Evolutionary conservation across 257 asterid species (phyloP), one percentile per base, ranked within the genome.

Genomic region (Solanum virginianum): DNA sequence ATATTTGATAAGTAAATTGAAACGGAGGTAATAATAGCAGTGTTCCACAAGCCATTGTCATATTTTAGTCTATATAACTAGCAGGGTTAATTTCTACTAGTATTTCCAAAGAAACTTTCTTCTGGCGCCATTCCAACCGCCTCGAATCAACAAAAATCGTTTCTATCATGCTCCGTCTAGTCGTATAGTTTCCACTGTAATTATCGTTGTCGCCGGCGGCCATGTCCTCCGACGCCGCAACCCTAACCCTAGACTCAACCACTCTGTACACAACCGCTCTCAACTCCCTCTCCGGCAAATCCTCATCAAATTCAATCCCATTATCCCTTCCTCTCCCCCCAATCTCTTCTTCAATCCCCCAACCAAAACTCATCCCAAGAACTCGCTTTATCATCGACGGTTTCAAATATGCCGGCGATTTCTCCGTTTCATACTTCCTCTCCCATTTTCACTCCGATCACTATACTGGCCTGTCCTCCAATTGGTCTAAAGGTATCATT

Each of bases 401-500:
- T 47, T 93, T 94, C 91, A 92, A 88, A 88, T 83, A 91, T 85
- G 92, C 95, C 29, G 90, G 90, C 86, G 88, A 85, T 63, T 93
- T 92, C 90, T 92, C 98, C 24, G 85, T 89, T 74, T 92, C 98
- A 8, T 96, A 96, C 90, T 94, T 96, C 91, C 98, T 96, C 80
- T 90, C 99, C 29, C 99, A 94, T 90, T 96, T 94, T 89, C 98
- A 96, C 92, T 96, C 97, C 87, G 99, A 96, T 75, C 98, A 95
- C 89, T 95, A 93, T 92, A 88, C 94, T 15, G 99, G 99, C 63
- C 94, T 96, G 41, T 84, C 89, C 49, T 91, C 98, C 24, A 89
- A 88, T 74, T 96, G 99, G 99, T 87, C 93, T 70, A 85, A 82
- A 54, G 99, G 99, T 32, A 86, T 94, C 47, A 92, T 94, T 41